Base-by-base conservation (phyloP, 768 basidiomycete genomes). In the Rhodotorula babjevae region DNA sequence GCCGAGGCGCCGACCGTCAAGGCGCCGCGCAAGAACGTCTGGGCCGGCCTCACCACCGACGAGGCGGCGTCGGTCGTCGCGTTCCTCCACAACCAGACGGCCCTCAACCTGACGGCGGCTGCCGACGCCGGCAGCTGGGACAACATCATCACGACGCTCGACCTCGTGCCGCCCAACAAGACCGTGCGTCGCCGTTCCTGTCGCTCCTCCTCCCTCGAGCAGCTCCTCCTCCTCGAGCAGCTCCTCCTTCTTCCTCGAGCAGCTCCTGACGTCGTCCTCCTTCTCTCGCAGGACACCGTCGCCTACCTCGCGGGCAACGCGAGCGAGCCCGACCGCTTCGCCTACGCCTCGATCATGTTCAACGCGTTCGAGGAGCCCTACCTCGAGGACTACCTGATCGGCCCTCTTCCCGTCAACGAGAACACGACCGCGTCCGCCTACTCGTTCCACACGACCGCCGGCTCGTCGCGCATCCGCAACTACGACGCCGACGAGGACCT, bases 401-500 rank as follows among this genome's bases (percentile, higher is more conserved):
- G 78, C n/a, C 78, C 78, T 27, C 66, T 79, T 7, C 77, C 77
- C 9, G 11, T 76, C 62, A n/a, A 65, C 29, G 59, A 63, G 33
- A 36, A 36, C 5, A 69, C 76, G 23, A 77, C 73, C 18, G 56
- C 52, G 52, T 8, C 52, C 1, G 62, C 73, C 1, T 65, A 69
- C 60, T 42, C n/a, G 33, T 75, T 71, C 49, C 52, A 52, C 11
- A 72, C 76, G 16, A 78, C 73, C 61, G 67, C 69, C 36, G 77
- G 77, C 7, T 23, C 65, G 3, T 71, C 77, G 8, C 73, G 73
- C 63, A 72, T 78, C 46, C 67, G 69, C 36, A 74, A 73, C 47
- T 78, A 75, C 57, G 78, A 75, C 52, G 75, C 77, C 23, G 80
- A 81, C 64, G 58, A 69, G 31, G 70, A 76, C 23, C 57, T 62